These are phyloP conservation scores for Alternaria angustiovoidea DNA, from an alignment of 2,329 filamentous ascomycete species.

Conservation along the genomic window DNA sequence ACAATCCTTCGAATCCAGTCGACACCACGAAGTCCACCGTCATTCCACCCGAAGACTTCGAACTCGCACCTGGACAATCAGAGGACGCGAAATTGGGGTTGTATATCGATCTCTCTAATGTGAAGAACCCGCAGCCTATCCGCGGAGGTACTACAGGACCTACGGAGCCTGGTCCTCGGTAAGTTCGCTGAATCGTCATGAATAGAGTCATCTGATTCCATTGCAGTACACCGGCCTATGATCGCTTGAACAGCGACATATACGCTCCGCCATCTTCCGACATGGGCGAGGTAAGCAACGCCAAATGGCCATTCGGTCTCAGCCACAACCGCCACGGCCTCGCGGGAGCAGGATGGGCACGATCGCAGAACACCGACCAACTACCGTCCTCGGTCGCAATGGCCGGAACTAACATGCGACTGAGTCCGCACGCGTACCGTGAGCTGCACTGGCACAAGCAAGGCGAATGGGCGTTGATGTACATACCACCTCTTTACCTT, in stretches of 20 bases:
- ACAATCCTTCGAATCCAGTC: slow-evolving; percentile 42
- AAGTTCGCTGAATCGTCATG: accelerated
- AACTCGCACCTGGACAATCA: slow-evolving; percentile 48
- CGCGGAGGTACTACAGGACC: no score
- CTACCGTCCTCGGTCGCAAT: slow-evolving; percentile 53
- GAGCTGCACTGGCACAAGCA: slow-evolving; percentile 71
- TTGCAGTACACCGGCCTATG: slow-evolving; percentile 31
- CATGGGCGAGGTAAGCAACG: slow-evolving; percentile 49
- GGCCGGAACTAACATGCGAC: slow-evolving; percentile 55
- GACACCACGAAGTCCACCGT: slow-evolving; percentile 37
- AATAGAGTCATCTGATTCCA: no score
- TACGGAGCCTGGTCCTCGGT: no score
- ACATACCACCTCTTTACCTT: background rate
- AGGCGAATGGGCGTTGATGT: slow-evolving; percentile 61
- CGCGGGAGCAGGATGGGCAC: slow-evolving; percentile 52
- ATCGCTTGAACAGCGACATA: slow-evolving; percentile 52
- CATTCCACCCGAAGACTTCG: slow-evolving; percentile 47
- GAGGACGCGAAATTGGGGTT: slow-evolving; percentile 50
- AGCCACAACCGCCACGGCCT: slow-evolving; percentile 53
- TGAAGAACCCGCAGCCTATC: no score
- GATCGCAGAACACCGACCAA: slow-evolving; percentile 52
- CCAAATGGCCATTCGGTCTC: slow-evolving; percentile 54
- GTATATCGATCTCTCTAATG: slow-evolving; percentile 46
- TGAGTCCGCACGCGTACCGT: slow-evolving; percentile 61
- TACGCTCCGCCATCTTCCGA: slow-evolving; percentile 52